Conservation (phyloP, 2,329 filamentous ascomycete genomes). For the Talaromyces sp. region DNA sequence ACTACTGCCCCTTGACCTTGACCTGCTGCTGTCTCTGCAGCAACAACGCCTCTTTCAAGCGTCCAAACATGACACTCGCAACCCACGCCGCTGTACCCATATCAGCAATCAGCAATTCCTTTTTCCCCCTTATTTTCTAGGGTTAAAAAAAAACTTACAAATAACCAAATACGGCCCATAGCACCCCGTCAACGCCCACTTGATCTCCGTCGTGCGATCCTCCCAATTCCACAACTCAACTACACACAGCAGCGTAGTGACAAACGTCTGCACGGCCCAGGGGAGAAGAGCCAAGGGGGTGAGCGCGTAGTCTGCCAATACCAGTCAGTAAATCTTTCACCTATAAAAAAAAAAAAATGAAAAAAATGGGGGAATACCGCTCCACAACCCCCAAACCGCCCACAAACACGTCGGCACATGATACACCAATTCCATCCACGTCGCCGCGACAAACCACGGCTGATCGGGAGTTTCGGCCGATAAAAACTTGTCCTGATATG, state of each 20-base stretch:
- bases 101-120: slow-evolving; percentile 1
- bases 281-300: slow-evolving; percentile 57
- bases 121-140: no score
- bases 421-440: slow-evolving; percentile 55
- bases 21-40: slow-evolving; percentile 1
- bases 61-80: slow-evolving; percentile 3
- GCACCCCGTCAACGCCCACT: slow-evolving; percentile 46
- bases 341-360: neutral
- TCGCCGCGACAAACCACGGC: slow-evolving; percentile 55
- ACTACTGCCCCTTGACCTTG: slow-evolving; percentile 4
- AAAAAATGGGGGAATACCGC: slow-evolving; percentile 34
- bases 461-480: slow-evolving; percentile 41
- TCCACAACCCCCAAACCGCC: slow-evolving; percentile 52
- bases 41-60: slow-evolving; percentile 6
- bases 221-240: slow-evolving; percentile 57
- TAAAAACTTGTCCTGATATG: slow-evolving; percentile 59
- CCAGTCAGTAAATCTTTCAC: neutral
- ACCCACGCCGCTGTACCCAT: slow-evolving; percentile 8
- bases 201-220: slow-evolving; percentile 41
- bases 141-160: slow-evolving; percentile 37
- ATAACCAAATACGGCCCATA: slow-evolving; percentile 55
- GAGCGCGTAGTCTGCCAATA: slow-evolving; percentile 47
- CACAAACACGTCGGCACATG: slow-evolving; percentile 59
- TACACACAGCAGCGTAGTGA: slow-evolving; percentile 61
- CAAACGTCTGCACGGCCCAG: slow-evolving; percentile 54